A percentile compares a stretch with the other conserved stretches of the same genome.
Evolutionary conservation across 305 asterid genomes (phyloP).

Genomic region (Fraxinus xanthoxyloides): DNA sequence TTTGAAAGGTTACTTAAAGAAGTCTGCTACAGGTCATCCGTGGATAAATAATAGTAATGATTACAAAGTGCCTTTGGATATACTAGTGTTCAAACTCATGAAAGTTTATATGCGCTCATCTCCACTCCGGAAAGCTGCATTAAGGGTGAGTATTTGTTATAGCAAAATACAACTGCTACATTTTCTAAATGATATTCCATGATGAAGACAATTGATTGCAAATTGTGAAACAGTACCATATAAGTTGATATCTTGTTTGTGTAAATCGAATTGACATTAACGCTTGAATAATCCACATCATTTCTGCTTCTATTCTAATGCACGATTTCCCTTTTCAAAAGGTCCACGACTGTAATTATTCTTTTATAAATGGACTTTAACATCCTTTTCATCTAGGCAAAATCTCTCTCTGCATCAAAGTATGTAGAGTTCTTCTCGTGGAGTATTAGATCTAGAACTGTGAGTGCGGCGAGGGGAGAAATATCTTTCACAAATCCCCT

Average conservation of each 20-base stretch:
- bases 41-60: conserved; percentile 63
- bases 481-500: background rate
- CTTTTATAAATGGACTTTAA: background rate
- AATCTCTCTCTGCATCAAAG: background rate
- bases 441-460: background rate
- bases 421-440: background rate
- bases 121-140: conserved; percentile 91
- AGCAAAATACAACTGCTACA: background rate
- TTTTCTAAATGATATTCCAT: background rate
- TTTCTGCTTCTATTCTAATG: background rate
- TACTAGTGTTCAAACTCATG: conserved; percentile 73
- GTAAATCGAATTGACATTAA: background rate
- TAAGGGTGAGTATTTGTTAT: conserved; percentile 51
- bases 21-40: conserved; percentile 73
- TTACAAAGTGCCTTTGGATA: conserved; percentile 72
- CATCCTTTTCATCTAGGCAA: background rate
- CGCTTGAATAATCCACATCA: background rate
- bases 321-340: background rate
- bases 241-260: background rate
- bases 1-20: background rate
- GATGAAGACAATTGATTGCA: background rate
- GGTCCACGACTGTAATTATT: background rate
- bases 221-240: background rate
- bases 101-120: conserved; percentile 91
- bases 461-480: background rate